Evolutionary conservation across 2,329 filamentous ascomycete species (phyloP).

Genomic region (Fusarium sp.): DNA sequence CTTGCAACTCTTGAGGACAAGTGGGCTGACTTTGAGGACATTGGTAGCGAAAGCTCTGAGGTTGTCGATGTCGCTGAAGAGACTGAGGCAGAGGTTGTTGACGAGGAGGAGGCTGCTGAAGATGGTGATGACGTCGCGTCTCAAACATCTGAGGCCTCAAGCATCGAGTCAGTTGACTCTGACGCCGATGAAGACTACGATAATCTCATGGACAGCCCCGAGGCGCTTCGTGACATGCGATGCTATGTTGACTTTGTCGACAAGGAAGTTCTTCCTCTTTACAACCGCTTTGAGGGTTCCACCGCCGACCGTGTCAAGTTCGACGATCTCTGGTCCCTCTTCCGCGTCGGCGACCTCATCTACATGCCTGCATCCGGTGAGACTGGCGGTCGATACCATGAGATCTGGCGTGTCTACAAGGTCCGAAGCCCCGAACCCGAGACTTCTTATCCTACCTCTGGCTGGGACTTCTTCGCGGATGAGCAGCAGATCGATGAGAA

Average conservation of each 20-base stretch:
- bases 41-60: slow-evolving; percentile 40
- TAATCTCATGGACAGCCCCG: slow-evolving; percentile 53
- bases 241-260: slow-evolving; percentile 60
- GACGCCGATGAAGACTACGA: slow-evolving; percentile 52
- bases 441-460: slow-evolving; percentile 44
- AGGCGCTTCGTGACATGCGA: slow-evolving; percentile 56
- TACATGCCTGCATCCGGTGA: slow-evolving; percentile 54
- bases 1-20: slow-evolving; percentile 55
- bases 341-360: slow-evolving; percentile 55
- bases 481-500: slow-evolving; percentile 48
- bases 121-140: slow-evolving; percentile 50
- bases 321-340: slow-evolving; percentile 58
- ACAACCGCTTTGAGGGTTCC: slow-evolving; percentile 45
- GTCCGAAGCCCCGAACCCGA: slow-evolving; percentile 48
- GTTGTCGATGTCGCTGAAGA: slow-evolving; percentile 42
- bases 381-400: slow-evolving; percentile 52
- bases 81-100: slow-evolving; percentile 47
- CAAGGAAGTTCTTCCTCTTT: slow-evolving; percentile 54
- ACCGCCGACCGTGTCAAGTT: slow-evolving; percentile 51
- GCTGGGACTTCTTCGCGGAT: slow-evolving; percentile 53
- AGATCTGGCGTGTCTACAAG: slow-evolving; percentile 55
- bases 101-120: slow-evolving; percentile 21
- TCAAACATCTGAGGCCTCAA: slow-evolving; percentile 41
- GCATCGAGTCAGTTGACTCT: slow-evolving; percentile 46
- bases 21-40: slow-evolving; percentile 54